Conservation (phyloP, 1,284 basidiomycete genomes). For the Rhodotorula glutinis region DNA sequence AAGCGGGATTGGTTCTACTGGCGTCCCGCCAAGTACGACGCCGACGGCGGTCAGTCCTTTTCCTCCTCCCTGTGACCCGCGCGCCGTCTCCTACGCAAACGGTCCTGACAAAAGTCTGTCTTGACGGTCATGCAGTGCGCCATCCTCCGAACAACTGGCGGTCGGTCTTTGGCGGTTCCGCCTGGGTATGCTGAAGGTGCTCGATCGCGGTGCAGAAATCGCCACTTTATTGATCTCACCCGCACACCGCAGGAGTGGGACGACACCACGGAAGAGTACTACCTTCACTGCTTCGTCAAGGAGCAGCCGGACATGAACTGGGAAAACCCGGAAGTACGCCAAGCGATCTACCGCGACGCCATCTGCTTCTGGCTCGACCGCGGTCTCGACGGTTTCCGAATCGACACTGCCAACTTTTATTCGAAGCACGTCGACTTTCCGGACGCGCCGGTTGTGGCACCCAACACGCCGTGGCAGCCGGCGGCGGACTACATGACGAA, state of each 20-base stretch:
- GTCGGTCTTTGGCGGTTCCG: constrained; percentile 65
- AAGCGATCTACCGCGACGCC: constrained; percentile 56
- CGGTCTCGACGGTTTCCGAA: constrained; percentile 69
- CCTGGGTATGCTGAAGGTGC: constrained; percentile 53
- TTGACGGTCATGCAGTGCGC: constrained; percentile 13
- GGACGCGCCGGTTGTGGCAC: constrained; percentile 43
- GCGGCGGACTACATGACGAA: constrained; percentile 7
- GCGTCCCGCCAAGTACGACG: constrained; percentile 1
- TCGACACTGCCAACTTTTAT: constrained; percentile 27
- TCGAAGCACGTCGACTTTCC: constrained; percentile 38
- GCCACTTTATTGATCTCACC: too few relatives aligned
- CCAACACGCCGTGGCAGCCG: constrained; percentile 12
- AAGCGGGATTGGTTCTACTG: constrained; percentile 63
- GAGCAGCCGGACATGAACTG: constrained; percentile 78
- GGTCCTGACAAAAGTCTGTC: background rate
- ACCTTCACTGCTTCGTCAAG: constrained; percentile 63
- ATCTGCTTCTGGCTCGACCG: constrained; percentile 72
- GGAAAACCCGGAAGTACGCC: constrained; percentile 63
- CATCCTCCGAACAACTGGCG: constrained; percentile 71
- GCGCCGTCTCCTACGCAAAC: background rate
- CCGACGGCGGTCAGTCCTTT: constrained; percentile 47
- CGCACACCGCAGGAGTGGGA: constrained; percentile 54
- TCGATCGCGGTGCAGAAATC: too few relatives aligned
- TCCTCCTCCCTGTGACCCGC: too few relatives aligned
- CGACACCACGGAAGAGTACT: constrained; percentile 58